A percentile compares a stretch with the other conserved stretches of the same genome.
Conservation (phyloP, 192 early-diverging fungal species). For the Umbelopsis ramanniana region DNA sequence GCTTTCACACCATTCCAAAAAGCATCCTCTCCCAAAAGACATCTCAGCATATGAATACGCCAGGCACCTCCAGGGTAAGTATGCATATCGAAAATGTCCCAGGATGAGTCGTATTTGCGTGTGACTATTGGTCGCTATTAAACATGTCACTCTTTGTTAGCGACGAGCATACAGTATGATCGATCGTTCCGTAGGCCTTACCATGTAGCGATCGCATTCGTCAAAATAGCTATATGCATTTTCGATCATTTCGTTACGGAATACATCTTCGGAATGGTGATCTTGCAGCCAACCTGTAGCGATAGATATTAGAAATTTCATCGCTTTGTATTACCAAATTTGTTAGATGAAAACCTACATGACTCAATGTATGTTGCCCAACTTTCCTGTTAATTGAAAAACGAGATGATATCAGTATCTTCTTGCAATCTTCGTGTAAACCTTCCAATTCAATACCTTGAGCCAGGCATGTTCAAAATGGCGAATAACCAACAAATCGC, state of each 20-base stretch:
- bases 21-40: slow-evolving; percentile 47
- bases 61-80: slow-evolving; percentile 58
- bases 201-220: slow-evolving; percentile 34
- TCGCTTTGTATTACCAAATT: slow-evolving; percentile 12
- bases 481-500: slow-evolving; percentile 57
- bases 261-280: slow-evolving; percentile 40
- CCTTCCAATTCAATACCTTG: slow-evolving; percentile 26
- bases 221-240: slow-evolving; percentile 31
- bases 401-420: not conserved
- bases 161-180: slow-evolving; percentile 22
- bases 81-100: slow-evolving; percentile 58
- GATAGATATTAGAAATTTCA: slow-evolving; percentile 14
- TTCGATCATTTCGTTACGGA: slow-evolving; percentile 35
- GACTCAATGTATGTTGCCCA: slow-evolving; percentile 58
- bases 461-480: slow-evolving; percentile 66
- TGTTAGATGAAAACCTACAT: slow-evolving; percentile 6
- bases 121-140: slow-evolving; percentile 56
- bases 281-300: slow-evolving; percentile 42
- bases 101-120: slow-evolving; percentile 50
- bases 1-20: slow-evolving; percentile 52
- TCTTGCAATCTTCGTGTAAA: not conserved
- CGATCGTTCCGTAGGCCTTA: not conserved
- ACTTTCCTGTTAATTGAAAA: slow-evolving; percentile 35
- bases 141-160: slow-evolving; percentile 36
- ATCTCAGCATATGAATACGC: slow-evolving; percentile 57